These are phyloP conservation scores for Phytophthora constricta DNA, from an alignment of 352 stramenopile genomes.

Conservation along the genomic window DNA sequence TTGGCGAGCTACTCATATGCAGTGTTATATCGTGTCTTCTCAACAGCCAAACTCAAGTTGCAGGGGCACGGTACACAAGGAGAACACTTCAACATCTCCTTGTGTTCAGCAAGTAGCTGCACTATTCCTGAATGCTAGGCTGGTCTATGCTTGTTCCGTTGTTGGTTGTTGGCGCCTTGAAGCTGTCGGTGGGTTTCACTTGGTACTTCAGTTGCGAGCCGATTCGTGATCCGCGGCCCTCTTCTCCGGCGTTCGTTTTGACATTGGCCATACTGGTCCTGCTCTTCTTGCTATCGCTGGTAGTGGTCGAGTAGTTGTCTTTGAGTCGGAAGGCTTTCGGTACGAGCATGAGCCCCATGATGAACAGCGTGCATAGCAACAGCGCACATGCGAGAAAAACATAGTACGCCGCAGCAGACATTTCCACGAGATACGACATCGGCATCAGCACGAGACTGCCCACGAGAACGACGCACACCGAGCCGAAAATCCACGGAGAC, in stretches of 20 bases:
- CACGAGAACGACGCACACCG: conserved; percentile 54
- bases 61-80: too few species aligned
- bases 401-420: conserved; percentile 47
- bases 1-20: too few species aligned
- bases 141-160: too few species aligned
- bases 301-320: conserved; percentile 9
- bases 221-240: background rate
- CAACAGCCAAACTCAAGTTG: too few species aligned
- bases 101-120: too few species aligned
- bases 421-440: too few species aligned
- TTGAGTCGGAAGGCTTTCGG: conserved; percentile 50
- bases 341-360: conserved; percentile 54
- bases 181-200: background rate
- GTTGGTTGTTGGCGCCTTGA: too few species aligned
- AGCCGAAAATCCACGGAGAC: conserved; percentile 67
- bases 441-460: conserved; percentile 52
- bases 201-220: background rate
- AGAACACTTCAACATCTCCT: too few species aligned
- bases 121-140: too few species aligned
- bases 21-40: too few species aligned
- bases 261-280: background rate
- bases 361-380: conserved; percentile 40
- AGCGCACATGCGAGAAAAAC: conserved; percentile 37
- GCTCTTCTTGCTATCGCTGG: background rate
- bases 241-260: too few species aligned